phyloP scores from a whole-genome alignment of 2,329 filamentous ascomycete genomes.

The Setomelanomma holmii region DNA sequence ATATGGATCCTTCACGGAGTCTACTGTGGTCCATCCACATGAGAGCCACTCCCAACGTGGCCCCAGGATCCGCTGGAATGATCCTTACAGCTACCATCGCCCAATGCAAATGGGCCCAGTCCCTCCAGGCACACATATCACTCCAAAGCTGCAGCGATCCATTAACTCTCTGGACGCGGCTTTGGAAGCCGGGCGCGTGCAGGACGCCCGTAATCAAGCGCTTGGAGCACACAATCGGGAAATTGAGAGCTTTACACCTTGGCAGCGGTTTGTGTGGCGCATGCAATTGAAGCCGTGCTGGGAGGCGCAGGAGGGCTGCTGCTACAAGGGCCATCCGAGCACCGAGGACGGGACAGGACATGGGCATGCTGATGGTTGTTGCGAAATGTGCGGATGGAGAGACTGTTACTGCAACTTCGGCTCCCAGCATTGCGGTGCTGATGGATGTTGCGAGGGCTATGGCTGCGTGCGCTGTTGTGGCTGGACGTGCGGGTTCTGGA shows the following conservation, averaged over 20 bases:
- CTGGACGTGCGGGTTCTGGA: slow-evolving; percentile 5
- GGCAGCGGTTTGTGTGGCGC: background rate
- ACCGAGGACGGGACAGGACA: background rate
- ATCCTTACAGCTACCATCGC: too few relatives aligned
- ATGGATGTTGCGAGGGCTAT: slow-evolving; percentile 9
- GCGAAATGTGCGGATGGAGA: background rate
- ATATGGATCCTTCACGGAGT: too few relatives aligned
- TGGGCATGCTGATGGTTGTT: slow-evolving; percentile 5
- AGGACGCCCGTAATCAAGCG: background rate
- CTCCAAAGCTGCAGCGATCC: too few relatives aligned
- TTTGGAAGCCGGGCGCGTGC: background rate
- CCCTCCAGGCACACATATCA: too few relatives aligned
- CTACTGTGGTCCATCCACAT: too few relatives aligned
- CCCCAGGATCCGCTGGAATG: too few relatives aligned
- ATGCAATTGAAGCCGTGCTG: slow-evolving; percentile 1
- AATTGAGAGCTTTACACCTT: background rate
- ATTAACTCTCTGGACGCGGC: too few relatives aligned
- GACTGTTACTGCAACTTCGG: slow-evolving; percentile 2
- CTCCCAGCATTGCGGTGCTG: background rate
- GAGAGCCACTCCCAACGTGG: too few relatives aligned
- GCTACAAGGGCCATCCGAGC: background rate
- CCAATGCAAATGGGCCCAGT: too few relatives aligned
- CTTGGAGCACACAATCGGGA: background rate
- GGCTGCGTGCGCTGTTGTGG: slow-evolving; percentile 10
- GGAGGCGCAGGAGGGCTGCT: slow-evolving; percentile 1